Conservation (phyloP, 129 eudicot species). For the Helichrysum umbraculigerum region DNA sequence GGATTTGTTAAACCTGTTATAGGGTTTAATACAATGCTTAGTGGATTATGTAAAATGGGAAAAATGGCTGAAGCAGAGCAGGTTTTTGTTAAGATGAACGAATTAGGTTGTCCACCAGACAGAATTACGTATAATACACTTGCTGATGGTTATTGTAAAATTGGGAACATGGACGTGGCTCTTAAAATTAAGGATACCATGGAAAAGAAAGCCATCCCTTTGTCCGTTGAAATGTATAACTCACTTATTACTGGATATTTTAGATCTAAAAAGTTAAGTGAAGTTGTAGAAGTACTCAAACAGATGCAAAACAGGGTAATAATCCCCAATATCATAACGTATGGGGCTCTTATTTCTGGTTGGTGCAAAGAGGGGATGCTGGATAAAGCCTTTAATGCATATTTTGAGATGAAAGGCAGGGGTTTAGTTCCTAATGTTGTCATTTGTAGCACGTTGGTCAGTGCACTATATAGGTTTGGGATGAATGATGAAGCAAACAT, state of each 20-base stretch:
- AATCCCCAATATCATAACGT: slow-evolving; percentile 60
- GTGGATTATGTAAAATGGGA: slow-evolving; percentile 80
- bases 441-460: slow-evolving; percentile 60
- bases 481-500: slow-evolving; percentile 60
- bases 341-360: slow-evolving; percentile 80
- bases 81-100: slow-evolving; percentile 58
- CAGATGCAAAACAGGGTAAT: slow-evolving; percentile 53
- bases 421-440: slow-evolving; percentile 61
- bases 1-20: slow-evolving; percentile 46
- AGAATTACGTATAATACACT: slow-evolving; percentile 72
- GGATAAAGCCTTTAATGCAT: slow-evolving; percentile 60
- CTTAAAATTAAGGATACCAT: slow-evolving; percentile 54
- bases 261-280: slow-evolving; percentile 35
- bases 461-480: slow-evolving; percentile 64
- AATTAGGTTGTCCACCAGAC: slow-evolving; percentile 67
- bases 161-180: slow-evolving; percentile 61
- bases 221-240: slow-evolving; percentile 66
- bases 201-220: slow-evolving; percentile 44
- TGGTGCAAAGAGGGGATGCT: slow-evolving; percentile 71
- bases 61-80: slow-evolving; percentile 70
- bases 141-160: slow-evolving; percentile 73
- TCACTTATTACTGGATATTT: slow-evolving; percentile 69
- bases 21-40: slow-evolving; percentile 68
- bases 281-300: slow-evolving; percentile 39
- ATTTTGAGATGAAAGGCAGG: slow-evolving; percentile 66